Evolutionary conservation across 371 early-diverging fungal genomes (phyloP).

Genomic region (Nematocida ironsii): DNA sequence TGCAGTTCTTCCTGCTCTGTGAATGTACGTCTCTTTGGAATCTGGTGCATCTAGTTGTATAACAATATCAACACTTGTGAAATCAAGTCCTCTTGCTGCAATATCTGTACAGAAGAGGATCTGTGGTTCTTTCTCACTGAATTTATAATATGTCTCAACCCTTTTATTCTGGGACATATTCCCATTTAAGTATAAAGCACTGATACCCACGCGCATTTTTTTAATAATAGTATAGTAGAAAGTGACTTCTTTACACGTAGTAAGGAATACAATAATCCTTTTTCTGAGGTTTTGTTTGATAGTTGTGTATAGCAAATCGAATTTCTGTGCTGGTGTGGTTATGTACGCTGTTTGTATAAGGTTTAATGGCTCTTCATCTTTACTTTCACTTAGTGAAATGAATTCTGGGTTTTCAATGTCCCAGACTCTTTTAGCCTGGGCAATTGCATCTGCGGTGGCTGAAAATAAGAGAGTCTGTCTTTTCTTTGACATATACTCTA

Average conservation of each 20-base stretch:
- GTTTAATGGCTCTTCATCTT: neutral
- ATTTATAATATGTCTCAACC: constrained; percentile 73
- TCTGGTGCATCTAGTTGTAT: constrained; percentile 63
- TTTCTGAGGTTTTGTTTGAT: constrained; percentile 40
- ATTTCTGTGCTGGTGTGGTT: constrained; percentile 29
- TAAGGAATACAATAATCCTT: constrained; percentile 66
- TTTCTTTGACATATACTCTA: constrained; percentile 72
- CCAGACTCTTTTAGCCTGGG: constrained; percentile 39
- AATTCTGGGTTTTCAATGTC: constrained; percentile 44
- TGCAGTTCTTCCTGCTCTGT: constrained; percentile 55
- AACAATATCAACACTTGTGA: constrained; percentile 55
- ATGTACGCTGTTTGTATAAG: constrained; percentile 7
- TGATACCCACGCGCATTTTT: constrained; percentile 74
- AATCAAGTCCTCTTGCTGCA: constrained; percentile 83
- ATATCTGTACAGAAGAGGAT: constrained; percentile 83
- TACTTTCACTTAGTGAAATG: neutral
- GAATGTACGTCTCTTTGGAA: constrained; percentile 74
- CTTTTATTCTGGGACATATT: constrained; percentile 73
- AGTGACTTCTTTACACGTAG: constrained; percentile 53
- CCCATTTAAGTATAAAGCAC: constrained; percentile 57
- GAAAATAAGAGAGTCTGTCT: constrained; percentile 88
- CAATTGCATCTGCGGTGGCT: constrained; percentile 90
- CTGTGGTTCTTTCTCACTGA: constrained; percentile 47
- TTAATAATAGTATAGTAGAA: constrained; percentile 46
- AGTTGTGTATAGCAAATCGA: constrained; percentile 39